Percentiles rank a stretch among this genome's conserved stretches.
These are phyloP conservation scores for Linderniella brevidens DNA, from an alignment of 257 asterid genomes.

Conservation along the genomic window DNA sequence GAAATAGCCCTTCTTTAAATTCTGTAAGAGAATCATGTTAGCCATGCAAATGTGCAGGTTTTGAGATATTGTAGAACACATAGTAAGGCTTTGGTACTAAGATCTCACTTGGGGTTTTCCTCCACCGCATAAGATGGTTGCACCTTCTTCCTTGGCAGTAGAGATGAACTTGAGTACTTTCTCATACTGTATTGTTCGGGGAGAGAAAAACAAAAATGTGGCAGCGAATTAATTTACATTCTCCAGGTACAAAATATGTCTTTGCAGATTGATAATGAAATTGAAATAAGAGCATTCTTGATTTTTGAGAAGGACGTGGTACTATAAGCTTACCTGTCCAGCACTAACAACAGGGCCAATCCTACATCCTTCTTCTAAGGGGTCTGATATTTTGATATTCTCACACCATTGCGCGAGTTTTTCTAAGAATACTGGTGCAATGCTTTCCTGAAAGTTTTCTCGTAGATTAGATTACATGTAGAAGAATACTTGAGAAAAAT, in stretches of 20 bases:
- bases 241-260: too few relatives aligned
- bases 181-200: constrained; percentile 54
- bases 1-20: constrained; percentile 68
- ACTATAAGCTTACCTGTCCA: constrained; percentile 26
- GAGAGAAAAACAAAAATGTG: too few relatives aligned
- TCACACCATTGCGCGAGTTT: constrained; percentile 76
- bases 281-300: too few relatives aligned
- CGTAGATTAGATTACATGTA: too few relatives aligned
- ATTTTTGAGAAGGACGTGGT: too few relatives aligned
- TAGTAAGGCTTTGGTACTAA: neutral
- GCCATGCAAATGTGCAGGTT: neutral
- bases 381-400: constrained; percentile 67
- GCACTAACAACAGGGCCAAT: constrained; percentile 75
- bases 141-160: constrained; percentile 78
- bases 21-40: constrained; percentile 22
- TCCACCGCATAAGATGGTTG: constrained; percentile 63
- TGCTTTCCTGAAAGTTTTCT: constrained; percentile 88
- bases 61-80: neutral
- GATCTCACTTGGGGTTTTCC: constrained; percentile 52
- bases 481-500: too few relatives aligned
- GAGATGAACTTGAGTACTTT: constrained; percentile 50
- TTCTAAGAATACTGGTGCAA: constrained; percentile 61
- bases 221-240: too few relatives aligned
- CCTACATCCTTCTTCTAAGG: constrained; percentile 82
- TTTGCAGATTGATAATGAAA: too few relatives aligned